Evolutionary conservation across 805 yeast species (phyloP).

Genomic region (Candida yuanshanica): DNA sequence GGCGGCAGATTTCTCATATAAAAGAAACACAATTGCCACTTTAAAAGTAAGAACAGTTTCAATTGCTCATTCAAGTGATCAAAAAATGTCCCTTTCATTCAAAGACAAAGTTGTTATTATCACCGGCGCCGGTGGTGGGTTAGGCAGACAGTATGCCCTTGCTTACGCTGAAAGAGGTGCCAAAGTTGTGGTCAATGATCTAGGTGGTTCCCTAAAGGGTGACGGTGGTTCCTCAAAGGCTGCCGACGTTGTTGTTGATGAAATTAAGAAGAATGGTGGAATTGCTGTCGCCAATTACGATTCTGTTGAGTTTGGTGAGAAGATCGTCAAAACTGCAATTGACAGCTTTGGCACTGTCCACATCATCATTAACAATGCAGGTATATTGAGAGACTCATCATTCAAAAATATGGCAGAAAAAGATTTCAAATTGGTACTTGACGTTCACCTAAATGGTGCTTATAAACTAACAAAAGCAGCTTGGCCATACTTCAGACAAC

Average conservation of each 20-base stretch:
- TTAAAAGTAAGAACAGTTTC: too few species aligned
- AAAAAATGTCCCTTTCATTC: slow-evolving; percentile 35
- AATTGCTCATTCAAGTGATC: background rate
- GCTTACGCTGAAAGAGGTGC: slow-evolving; percentile 91
- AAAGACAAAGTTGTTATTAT: slow-evolving; percentile 86
- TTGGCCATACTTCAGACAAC: slow-evolving; percentile 84
- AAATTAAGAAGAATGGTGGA: slow-evolving; percentile 73
- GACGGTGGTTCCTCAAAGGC: slow-evolving; percentile 66
- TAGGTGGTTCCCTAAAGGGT: slow-evolving; percentile 81
- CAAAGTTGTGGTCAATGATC: slow-evolving; percentile 89
- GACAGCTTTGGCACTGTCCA: slow-evolving; percentile 86
- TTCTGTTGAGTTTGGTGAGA: slow-evolving; percentile 80
- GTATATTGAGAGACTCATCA: slow-evolving; percentile 82
- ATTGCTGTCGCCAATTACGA: slow-evolving; percentile 91
- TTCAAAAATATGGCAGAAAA: slow-evolving; percentile 81
- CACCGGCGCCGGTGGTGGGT: slow-evolving; percentile 98
- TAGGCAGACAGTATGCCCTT: slow-evolving; percentile 83
- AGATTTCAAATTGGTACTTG: slow-evolving; percentile 73
- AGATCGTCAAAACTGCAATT: slow-evolving; percentile 80
- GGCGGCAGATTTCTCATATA: background rate
- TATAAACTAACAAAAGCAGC: slow-evolving; percentile 82
- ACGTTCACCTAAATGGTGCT: slow-evolving; percentile 89
- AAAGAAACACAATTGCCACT: background rate
- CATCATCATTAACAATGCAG: slow-evolving; percentile 88
- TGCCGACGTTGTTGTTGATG: slow-evolving; percentile 87